Base-by-base conservation (phyloP, 306 rosid genomes). In the Quillaja saponaria region DNA sequence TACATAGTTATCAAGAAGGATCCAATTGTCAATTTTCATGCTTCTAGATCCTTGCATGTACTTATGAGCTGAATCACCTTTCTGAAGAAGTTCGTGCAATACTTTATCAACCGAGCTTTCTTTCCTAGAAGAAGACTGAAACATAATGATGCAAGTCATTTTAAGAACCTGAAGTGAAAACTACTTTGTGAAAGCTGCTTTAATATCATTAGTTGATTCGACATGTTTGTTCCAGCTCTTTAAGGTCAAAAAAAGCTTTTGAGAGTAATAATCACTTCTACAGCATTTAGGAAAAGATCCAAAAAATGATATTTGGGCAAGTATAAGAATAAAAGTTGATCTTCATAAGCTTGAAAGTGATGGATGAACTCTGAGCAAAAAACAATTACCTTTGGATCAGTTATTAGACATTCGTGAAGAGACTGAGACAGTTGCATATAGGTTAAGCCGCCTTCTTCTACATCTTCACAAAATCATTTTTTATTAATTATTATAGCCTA, bases 21-120 rank as follows among this genome's bases (percentile, higher is more conserved):
- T 73, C 82, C 82, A 81, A 61, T 64, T 73, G 77, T 81, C 90
- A 34, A 86, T 76, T 75, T 67, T 87, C 78, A 71, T 58, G 58
- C 67, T 82, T 80, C 79, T 82, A 28, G 89, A 84, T 68, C 90
- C 95, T 46, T 77, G 92, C 86, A 79, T 73, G 73, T 87, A 90
- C 68, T 81, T 83, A 52, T 76, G 81, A 34, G 84, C 78, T 8
- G 77, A 78, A 82, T 84, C 94, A 19, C 96, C 94, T 28, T 73
- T 84, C 66, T 55, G 80, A 74, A 87, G 82, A 64, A 92, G 79
- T 67, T 81, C 71, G 4, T 79, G 90, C 60, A 80, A 74, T 61
- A 89, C 50, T 67, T 70, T 83, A 60, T 69, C 73, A 2, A 89
- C 64, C 63, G 71, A 78, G 58, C 82, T 75, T 72, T 78, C 86